Conservation (phyloP, 306 rosid species). For the Mucuna pruriens region DNA sequence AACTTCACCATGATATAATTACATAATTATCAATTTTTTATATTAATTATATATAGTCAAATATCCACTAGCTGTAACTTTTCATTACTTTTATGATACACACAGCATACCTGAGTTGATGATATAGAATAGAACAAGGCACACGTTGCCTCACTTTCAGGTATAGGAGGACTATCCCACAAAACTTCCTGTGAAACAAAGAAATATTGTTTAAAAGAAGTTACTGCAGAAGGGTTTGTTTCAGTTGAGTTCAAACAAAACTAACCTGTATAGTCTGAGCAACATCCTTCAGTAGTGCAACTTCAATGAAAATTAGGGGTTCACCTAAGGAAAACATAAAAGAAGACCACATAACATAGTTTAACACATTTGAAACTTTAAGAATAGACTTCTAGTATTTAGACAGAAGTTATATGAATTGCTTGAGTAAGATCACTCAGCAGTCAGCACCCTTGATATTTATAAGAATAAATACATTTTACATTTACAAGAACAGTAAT, state of each 20-base stretch:
- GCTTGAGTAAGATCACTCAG: constrained; percentile 18
- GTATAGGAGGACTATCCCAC: constrained; percentile 92
- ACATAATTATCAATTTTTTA: background rate
- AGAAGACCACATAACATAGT: constrained; percentile 13
- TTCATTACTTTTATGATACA: background rate
- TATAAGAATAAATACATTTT: constrained; percentile 23
- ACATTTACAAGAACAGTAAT: constrained; percentile 17
- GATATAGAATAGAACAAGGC: constrained; percentile 97
- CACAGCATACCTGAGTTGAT: constrained; percentile 80
- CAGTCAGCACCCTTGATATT: constrained; percentile 22
- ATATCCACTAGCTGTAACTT: constrained; percentile 28
- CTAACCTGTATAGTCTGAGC: constrained; percentile 80
- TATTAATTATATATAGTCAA: constrained; percentile 12
- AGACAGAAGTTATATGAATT: constrained; percentile 29
- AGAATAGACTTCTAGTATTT: constrained; percentile 4
- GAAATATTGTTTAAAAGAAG: constrained; percentile 18
- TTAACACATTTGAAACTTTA: constrained; percentile 29
- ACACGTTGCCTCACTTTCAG: constrained; percentile 83
- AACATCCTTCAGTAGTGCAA: constrained; percentile 82
- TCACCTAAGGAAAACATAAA: constrained; percentile 53
- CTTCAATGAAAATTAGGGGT: constrained; percentile 93
- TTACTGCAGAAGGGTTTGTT: constrained; percentile 10
- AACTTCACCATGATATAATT: constrained; percentile 20
- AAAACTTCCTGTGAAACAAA: constrained; percentile 73
- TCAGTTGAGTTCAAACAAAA: constrained; percentile 27